Percentiles rank a stretch among this genome's conserved stretches.
phyloP scores from a whole-genome alignment of 129 eudicot genomes.

The Saussurea involucrata region DNA sequence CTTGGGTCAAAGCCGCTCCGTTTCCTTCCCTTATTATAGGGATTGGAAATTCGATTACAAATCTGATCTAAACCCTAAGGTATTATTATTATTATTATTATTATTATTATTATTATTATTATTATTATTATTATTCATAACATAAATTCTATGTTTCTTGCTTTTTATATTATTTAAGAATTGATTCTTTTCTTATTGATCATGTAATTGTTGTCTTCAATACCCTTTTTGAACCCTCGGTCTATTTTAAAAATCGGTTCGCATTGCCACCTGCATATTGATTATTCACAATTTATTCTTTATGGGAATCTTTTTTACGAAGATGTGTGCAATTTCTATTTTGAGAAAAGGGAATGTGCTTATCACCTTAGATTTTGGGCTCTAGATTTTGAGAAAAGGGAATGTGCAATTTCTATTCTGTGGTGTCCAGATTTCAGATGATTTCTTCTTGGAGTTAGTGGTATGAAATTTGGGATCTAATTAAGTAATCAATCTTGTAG shows the following conservation, averaged over 20 bases:
- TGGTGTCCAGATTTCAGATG: neutral
- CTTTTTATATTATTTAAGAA: neutral
- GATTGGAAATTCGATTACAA: slow-evolving; percentile 32
- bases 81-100: too few relatives aligned
- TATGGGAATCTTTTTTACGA: neutral
- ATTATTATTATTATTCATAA: too few relatives aligned
- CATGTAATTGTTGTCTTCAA: neutral
- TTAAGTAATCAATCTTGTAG: neutral
- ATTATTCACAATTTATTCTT: neutral
- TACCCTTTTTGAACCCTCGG: neutral
- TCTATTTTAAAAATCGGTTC: too few relatives aligned
- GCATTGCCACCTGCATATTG: neutral
- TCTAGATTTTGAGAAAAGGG: neutral
- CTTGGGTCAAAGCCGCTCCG: slow-evolving; percentile 27
- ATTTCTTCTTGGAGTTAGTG: neutral
- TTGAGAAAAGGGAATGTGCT: neutral
- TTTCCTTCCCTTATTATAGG: slow-evolving; percentile 34
- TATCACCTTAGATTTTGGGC: slow-evolving; percentile 13
- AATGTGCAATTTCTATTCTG: neutral
- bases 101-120: too few relatives aligned
- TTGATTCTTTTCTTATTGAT: neutral
- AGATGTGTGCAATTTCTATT: neutral
- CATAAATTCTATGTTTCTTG: neutral
- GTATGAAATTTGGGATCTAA: neutral
- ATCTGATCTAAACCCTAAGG: slow-evolving; percentile 42